Percentiles rank a stretch among this genome's conserved stretches.
phyloP scores from a whole-genome alignment of 2,329 filamentous ascomycete species.

The Botrytis deweyae region DNA sequence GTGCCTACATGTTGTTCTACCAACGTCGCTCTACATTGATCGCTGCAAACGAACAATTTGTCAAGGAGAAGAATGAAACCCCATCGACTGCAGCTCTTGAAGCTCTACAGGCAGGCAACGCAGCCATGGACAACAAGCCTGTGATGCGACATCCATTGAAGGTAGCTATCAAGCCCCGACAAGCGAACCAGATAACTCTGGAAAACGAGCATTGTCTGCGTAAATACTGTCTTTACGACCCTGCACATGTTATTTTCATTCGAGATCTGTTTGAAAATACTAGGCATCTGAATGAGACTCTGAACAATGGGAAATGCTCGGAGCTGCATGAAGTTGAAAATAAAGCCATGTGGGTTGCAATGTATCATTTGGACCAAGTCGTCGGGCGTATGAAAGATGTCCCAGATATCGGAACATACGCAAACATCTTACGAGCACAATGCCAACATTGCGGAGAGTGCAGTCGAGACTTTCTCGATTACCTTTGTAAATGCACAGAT shows the following conservation, averaged over 20 bases:
- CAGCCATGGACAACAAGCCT: slow-evolving; percentile 32
- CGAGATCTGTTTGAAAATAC: slow-evolving; percentile 59
- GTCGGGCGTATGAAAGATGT: slow-evolving; percentile 69
- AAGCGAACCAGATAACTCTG: slow-evolving; percentile 60
- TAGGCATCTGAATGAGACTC: slow-evolving; percentile 47
- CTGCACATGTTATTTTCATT: slow-evolving; percentile 67
- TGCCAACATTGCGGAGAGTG: slow-evolving; percentile 54
- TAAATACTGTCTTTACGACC: slow-evolving; percentile 77
- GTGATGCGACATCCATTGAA: slow-evolving; percentile 45
- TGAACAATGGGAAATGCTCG: slow-evolving; percentile 51
- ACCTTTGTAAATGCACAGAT: slow-evolving; percentile 55
- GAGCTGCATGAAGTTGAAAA: slow-evolving; percentile 49
- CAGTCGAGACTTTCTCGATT: slow-evolving; percentile 59
- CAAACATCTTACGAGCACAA: slow-evolving; percentile 51
- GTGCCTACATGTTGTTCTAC: slow-evolving; percentile 98
- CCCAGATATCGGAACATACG: slow-evolving; percentile 59
- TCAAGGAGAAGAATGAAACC: not conserved
- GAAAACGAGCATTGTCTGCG: slow-evolving; percentile 75
- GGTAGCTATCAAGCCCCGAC: slow-evolving; percentile 46
- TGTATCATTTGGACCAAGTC: slow-evolving; percentile 73
- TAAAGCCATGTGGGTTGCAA: slow-evolving; percentile 53
- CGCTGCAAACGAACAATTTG: slow-evolving; percentile 50
- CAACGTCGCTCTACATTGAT: slow-evolving; percentile 70
- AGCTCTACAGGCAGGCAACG: not conserved
- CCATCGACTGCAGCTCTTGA: not conserved